Evolutionary conservation across 805 yeast genomes (phyloP).

Genomic region (Monosporozyma yasuniensis): DNA sequence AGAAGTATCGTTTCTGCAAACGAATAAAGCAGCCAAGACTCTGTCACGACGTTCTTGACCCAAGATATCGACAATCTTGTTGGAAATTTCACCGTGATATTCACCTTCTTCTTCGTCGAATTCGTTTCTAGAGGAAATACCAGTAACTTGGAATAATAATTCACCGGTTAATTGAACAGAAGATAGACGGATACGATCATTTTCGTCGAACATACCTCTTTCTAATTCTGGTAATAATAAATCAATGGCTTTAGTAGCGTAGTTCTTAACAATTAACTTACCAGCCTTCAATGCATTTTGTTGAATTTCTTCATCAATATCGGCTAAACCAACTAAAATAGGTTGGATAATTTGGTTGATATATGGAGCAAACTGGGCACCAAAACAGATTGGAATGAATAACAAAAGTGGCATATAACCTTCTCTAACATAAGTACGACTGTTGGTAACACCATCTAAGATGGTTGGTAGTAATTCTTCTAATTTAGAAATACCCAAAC

Average conservation of each 20-base stretch:
- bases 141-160: constrained; percentile 85
- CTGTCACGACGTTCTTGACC: constrained; percentile 87
- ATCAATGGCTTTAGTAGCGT: constrained; percentile 88
- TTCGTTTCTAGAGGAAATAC: constrained; percentile 72
- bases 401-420: constrained; percentile 86
- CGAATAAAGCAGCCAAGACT: constrained; percentile 73
- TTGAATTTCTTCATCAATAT: constrained; percentile 73
- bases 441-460: constrained; percentile 56
- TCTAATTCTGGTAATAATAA: constrained; percentile 89
- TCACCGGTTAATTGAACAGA: constrained; percentile 96
- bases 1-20: constrained; percentile 87
- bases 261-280: constrained; percentile 79
- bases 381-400: constrained; percentile 90
- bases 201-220: constrained; percentile 72
- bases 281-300: constrained; percentile 90
- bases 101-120: constrained; percentile 40
- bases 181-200: constrained; percentile 80
- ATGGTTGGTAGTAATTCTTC: constrained; percentile 84
- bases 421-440: constrained; percentile 70
- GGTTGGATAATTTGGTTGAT: constrained; percentile 83
- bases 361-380: constrained; percentile 84
- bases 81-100: constrained; percentile 44
- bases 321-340: constrained; percentile 84
- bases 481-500: constrained; percentile 77
- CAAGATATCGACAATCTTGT: constrained; percentile 62